Evolutionary conservation across 2,329 filamentous ascomycete genomes (phyloP).

Genomic region (Xylariaceae sp.): DNA sequence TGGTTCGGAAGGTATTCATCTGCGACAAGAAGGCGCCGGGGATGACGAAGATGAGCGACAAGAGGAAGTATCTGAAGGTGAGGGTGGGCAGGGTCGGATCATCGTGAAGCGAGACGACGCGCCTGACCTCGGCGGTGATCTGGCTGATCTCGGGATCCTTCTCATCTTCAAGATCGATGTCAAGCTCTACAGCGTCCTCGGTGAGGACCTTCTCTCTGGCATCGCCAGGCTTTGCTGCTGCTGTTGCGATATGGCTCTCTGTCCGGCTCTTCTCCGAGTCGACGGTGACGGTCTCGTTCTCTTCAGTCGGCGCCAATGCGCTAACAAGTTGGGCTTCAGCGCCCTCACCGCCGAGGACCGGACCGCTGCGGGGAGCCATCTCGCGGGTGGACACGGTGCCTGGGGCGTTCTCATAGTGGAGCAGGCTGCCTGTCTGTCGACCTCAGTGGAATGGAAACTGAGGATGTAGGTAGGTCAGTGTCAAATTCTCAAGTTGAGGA

Average conservation of each 20-base stretch:
- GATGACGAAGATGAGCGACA: conserved; percentile 50
- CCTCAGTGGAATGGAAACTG: no score
- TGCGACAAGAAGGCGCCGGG: conserved; percentile 55
- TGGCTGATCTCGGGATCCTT: conserved; percentile 48
- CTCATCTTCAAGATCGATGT: conserved; percentile 29
- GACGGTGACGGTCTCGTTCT: conserved; percentile 1
- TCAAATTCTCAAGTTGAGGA: no score
- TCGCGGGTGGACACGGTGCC: no score
- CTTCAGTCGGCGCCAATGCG: conserved; percentile 7
- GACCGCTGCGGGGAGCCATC: no score
- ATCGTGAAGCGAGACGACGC: conserved; percentile 53
- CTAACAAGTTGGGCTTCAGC: conserved; percentile 14
- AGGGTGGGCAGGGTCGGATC: conserved; percentile 51
- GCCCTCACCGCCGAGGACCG: background rate
- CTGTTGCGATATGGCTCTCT: background rate
- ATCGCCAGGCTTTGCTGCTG: no score
- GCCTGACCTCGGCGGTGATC: conserved; percentile 51
- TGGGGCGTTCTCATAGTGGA: no score
- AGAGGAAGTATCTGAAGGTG: conserved; percentile 56
- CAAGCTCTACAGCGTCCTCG: conserved; percentile 20
- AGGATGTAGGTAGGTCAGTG: no score
- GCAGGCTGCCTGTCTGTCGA: no score
- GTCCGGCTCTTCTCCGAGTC: background rate
- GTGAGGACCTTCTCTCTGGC: conserved; percentile 13
- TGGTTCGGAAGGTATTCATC: conserved; percentile 54